Base-by-base conservation (phyloP, 2,329 filamentous ascomycete genomes). In the Fusarium aywerte region DNA sequence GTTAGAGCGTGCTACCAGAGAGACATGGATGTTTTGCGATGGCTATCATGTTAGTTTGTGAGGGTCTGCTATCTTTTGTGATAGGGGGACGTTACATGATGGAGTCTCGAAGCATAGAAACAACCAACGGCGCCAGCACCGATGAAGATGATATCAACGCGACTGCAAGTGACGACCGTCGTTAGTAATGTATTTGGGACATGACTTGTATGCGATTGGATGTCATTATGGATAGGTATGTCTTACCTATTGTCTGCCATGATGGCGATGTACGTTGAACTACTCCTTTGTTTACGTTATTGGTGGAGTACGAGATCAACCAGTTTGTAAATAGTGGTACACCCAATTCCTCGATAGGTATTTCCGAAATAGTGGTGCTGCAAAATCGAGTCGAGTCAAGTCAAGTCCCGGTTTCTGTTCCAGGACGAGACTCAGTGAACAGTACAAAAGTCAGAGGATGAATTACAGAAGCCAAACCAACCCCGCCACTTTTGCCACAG, bases 1-100 rank as follows among this genome's bases (percentile, higher is more conserved):
- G 80, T 93, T 93, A 38, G 90, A 92, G 47, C 91, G 86, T 66
- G 90, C 92, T 53, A 92, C 87, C 42, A 92, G 86, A 7, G 90
- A 92, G 48, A 91, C 87, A 58, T 85, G 80, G 38, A 89, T 80
- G 55, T 85, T 83, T 57, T 81, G 76, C 15, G 75, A 72, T 10
- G 84, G 83, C 84, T 85, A 36, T 61, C 38, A 60, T 32, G 43
- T 13, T 29, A 51, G 40, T 63, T 32, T 60, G 57, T 49, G 21
- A 33, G 42, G 49, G 40, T 47, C 21, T 40, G 48, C 20, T 65
- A 43, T n/a, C 42, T 44, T 44, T 33, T 51, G 39, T 38, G 32
- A n/a, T 23, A 38, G 51, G 44, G 25, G 43, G 27, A 40, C 70
- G 76, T 72, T 78, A 86, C 85, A 69, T 86, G 81, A 69, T 90